A percentile compares a stretch with the other conserved stretches of the same genome.
Evolutionary conservation across 2,329 filamentous ascomycete species (phyloP).

Genomic region (Colletotrichum sp.): DNA sequence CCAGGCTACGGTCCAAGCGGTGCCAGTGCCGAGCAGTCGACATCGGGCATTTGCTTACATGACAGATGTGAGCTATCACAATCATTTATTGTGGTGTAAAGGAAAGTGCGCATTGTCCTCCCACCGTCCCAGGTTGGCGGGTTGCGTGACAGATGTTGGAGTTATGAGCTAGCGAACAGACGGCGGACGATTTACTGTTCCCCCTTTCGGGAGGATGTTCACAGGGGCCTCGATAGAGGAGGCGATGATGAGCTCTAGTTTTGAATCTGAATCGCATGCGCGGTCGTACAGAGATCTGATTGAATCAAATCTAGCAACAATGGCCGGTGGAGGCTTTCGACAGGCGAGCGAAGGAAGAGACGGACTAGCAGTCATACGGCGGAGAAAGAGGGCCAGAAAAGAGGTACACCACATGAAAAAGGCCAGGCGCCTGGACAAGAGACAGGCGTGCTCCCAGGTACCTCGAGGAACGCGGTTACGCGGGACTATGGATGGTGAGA

Average conservation of each 20-base stretch:
- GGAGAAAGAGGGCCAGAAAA: neutral
- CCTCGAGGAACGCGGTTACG: slow-evolving; percentile 11
- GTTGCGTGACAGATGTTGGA: neutral
- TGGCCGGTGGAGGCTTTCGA: neutral
- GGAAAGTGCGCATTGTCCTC: neutral
- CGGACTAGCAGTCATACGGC: neutral
- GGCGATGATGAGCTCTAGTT: neutral
- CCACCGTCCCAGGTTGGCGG: slow-evolving; percentile 1
- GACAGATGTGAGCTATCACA: neutral
- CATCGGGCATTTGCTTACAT: neutral
- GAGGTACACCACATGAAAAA: neutral
- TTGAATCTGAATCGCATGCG: neutral
- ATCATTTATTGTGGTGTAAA: neutral
- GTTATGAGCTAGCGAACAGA: neutral
- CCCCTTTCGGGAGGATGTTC: neutral
- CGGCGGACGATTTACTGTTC: neutral
- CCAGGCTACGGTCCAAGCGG: slow-evolving; percentile 1
- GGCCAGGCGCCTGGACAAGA: neutral
- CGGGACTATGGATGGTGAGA: slow-evolving; percentile 2
- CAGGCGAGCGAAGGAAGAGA: neutral
- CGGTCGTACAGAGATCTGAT: slow-evolving; percentile 7
- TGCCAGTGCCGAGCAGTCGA: neutral
- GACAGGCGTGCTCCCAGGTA: neutral
- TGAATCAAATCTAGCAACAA: neutral
- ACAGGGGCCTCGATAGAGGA: neutral